Evolutionary conservation across 1,139 yeast species (phyloP).

Genomic region (Geotrichum klebahnii): DNA sequence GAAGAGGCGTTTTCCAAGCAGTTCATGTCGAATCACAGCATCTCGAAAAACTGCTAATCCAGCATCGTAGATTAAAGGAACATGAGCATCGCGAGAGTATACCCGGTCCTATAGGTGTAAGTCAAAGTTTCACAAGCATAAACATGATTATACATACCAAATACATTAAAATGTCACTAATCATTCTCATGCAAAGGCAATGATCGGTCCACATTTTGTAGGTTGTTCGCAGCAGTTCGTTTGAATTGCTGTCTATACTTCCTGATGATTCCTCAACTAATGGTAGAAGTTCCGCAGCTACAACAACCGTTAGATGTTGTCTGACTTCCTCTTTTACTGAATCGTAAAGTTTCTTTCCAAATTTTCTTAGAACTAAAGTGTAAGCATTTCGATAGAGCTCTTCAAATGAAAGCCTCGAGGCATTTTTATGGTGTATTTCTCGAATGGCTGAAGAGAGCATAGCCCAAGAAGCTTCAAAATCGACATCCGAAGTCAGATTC

Average conservation of each 20-base stretch:
- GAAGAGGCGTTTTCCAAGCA: conserved; percentile 49
- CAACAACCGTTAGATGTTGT: conserved; percentile 46
- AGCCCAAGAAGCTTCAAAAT: conserved; percentile 67
- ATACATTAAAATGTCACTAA: conserved; percentile 85
- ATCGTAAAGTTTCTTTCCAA: conserved; percentile 65
- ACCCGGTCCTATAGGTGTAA: conserved; percentile 58
- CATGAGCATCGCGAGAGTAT: conserved; percentile 67
- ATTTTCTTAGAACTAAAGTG: conserved; percentile 68
- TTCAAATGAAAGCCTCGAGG: conserved; percentile 75
- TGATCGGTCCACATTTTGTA: conserved; percentile 70
- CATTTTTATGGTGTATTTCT: conserved; percentile 71
- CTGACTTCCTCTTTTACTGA: conserved; percentile 53
- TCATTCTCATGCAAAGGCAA: conserved; percentile 67
- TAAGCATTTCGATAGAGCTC: conserved; percentile 80
- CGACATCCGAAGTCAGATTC: conserved; percentile 39
- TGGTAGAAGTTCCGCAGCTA: conserved; percentile 28
- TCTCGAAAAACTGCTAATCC: conserved; percentile 61
- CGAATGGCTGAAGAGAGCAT: conserved; percentile 67
- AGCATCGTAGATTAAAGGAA: conserved; percentile 67
- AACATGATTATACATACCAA: conserved; percentile 34
- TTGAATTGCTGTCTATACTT: conserved; percentile 5
- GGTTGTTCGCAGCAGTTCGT: conserved; percentile 46
- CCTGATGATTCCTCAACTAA: conserved; percentile 21
- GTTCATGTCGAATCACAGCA: conserved; percentile 32
- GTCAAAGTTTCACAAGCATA: background rate